Evolutionary conservation across 2,329 filamentous ascomycete genomes (phyloP).

Genomic region (Alternaria sp.): DNA sequence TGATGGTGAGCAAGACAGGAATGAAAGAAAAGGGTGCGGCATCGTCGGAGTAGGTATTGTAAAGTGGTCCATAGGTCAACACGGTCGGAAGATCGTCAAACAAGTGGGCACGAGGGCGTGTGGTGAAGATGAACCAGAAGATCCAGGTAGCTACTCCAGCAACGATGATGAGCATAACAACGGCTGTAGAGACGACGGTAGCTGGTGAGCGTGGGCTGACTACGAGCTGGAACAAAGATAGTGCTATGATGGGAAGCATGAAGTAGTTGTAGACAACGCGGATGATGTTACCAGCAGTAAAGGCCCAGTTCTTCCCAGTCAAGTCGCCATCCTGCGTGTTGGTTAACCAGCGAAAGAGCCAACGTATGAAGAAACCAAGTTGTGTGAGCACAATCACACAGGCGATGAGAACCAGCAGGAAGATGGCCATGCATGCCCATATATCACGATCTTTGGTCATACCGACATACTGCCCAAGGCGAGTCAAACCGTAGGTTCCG

Average conservation of each 20-base stretch:
- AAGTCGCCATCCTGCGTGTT: slow-evolving; percentile 84
- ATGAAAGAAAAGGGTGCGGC: slow-evolving; percentile 89
- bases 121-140: slow-evolving; percentile 79
- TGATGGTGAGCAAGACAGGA: slow-evolving; percentile 81
- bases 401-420: slow-evolving; percentile 80
- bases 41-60: slow-evolving; percentile 96
- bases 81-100: slow-evolving; percentile 94
- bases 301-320: slow-evolving; percentile 89
- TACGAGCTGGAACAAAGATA: slow-evolving; percentile 92
- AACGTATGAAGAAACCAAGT: slow-evolving; percentile 77
- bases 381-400: slow-evolving; percentile 75
- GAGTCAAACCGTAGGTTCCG: slow-evolving; percentile 79
- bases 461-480: slow-evolving; percentile 81
- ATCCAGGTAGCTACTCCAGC: slow-evolving; percentile 80
- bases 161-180: slow-evolving; percentile 75
- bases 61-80: slow-evolving; percentile 88
- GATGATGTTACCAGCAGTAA: slow-evolving; percentile 67
- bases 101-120: slow-evolving; percentile 82
- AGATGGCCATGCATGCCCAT: slow-evolving; percentile 94
- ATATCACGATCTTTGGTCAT: slow-evolving; percentile 79
- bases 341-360: slow-evolving; percentile 75
- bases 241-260: slow-evolving; percentile 81
- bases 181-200: slow-evolving; percentile 77
- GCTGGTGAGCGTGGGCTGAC: slow-evolving; percentile 72
- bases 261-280: slow-evolving; percentile 94